Base-by-base conservation (phyloP, 139 green algal species). In the Chlorella sp. region DNA sequence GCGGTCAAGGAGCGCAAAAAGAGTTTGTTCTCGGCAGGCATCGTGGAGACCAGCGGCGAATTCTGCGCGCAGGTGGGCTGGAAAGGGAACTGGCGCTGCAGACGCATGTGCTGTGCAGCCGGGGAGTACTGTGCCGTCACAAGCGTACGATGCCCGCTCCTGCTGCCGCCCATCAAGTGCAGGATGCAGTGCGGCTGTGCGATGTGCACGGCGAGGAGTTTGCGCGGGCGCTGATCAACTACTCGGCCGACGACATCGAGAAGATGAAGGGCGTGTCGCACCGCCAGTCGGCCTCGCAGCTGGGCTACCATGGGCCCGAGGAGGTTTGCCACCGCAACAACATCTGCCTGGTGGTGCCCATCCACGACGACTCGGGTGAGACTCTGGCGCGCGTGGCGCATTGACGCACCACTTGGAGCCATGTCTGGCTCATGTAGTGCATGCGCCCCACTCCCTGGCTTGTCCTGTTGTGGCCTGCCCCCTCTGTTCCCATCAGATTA, bases 191-290 rank as follows among this genome's bases (percentile, higher is more conserved):
- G 53, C 77, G 70, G 6, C 72, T 96, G 62, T 96, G 90, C 71
- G 87, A 91, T 56, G 70, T 73, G 2, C 50, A 88, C 1, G 93
- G 91, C 11, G 36, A 76, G 17, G 92, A 97, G 79, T 87, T 98
- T 83, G 94, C 83, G 7, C 86, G 91, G 2, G 93, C 89, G 1
- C 83, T 98, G 19, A 79, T 87, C 35, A 98, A 98, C 82, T 97
- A 95, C 80, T 71, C 53, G 29, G 45, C 67, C 21, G 62, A 79
- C 3, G 83, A 91, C 14, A 74, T 91, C 33, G 46, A 77, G 3
- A 76, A 70, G 17, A 60, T 87, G 12, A 79, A 83, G 78, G 87
- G 88, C 19, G 71, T 84, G 76, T 73, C 67, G 19, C 88, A 77
- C 51, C 76, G 69, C 50, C 67, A 80, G 35, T 82, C 87, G 31